These are phyloP conservation scores for Glycyrrhiza uralensis DNA, from an alignment of 306 rosid species.

Conservation along the genomic window DNA sequence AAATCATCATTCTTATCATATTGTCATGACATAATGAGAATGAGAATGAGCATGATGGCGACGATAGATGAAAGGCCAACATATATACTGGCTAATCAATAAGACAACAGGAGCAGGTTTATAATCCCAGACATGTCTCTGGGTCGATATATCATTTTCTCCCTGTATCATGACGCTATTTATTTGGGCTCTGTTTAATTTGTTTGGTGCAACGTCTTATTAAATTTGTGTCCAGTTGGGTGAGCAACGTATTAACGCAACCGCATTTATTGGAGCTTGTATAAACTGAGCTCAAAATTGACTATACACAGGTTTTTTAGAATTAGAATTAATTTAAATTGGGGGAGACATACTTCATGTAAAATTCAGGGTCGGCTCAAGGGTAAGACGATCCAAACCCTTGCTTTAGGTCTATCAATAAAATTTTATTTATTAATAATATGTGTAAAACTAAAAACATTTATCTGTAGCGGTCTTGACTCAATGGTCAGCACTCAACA, in stretches of 20 bases:
- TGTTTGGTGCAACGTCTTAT: conserved; percentile 29
- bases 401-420: too few species aligned
- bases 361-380: too few species aligned
- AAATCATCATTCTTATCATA: conserved; percentile 31
- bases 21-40: conserved; percentile 26
- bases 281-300: conserved; percentile 2
- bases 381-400: too few species aligned
- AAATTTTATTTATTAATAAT: too few species aligned
- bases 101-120: conserved; percentile 40
- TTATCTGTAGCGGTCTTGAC: too few species aligned
- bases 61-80: conserved; percentile 22
- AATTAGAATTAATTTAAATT: too few species aligned
- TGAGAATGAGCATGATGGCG: conserved; percentile 33
- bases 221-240: conserved; percentile 6
- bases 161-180: conserved; percentile 13
- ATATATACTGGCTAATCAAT: conserved; percentile 38
- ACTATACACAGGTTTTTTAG: too few species aligned
- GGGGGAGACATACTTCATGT: too few species aligned
- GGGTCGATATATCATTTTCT: conserved; percentile 32
- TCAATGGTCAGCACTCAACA: too few species aligned
- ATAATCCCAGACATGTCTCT: conserved; percentile 42
- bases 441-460: too few species aligned
- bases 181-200: conserved; percentile 16
- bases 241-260: not conserved
- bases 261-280: not conserved